phyloP scores from a whole-genome alignment of 1,139 yeast species.

The Lodderomyces beijingensis region DNA sequence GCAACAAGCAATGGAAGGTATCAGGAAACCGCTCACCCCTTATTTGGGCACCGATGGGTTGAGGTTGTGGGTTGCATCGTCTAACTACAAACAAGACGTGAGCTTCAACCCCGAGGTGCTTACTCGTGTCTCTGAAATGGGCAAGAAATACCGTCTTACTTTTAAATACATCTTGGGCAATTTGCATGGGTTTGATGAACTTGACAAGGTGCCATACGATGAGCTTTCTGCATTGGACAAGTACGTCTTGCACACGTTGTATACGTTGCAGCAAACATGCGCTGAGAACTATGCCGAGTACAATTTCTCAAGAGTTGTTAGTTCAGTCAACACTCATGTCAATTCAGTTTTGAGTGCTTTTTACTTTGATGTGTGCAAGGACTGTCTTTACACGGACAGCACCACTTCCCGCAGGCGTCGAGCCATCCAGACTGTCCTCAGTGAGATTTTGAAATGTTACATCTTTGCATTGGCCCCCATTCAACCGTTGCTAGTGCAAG shows the following conservation, averaged over 20 bases:
- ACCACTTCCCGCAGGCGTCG: conserved; percentile 47
- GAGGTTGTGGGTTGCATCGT: conserved; percentile 85
- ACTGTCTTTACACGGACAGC: conserved; percentile 72
- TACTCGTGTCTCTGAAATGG: conserved; percentile 70
- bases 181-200: conserved; percentile 32
- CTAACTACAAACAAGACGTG: conserved; percentile 81
- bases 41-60: conserved; percentile 89
- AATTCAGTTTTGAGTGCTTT: conserved; percentile 73
- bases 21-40: conserved; percentile 50
- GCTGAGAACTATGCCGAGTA: conserved; percentile 47
- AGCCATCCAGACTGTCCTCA: conserved; percentile 69
- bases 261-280: conserved; percentile 41
- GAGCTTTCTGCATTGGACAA: conserved; percentile 47
- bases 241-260: conserved; percentile 54
- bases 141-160: conserved; percentile 80
- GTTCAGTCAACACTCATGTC: conserved; percentile 65
- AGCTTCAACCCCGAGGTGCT: conserved; percentile 69
- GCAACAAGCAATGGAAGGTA: conserved; percentile 60
- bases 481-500: conserved; percentile 80
- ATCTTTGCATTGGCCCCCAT: conserved; percentile 72
- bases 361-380: conserved; percentile 85
- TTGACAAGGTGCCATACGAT: not conserved
- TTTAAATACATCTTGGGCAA: conserved; percentile 81
- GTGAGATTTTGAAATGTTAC: conserved; percentile 58
- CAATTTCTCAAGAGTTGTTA: conserved; percentile 65